A percentile compares a stretch with the other conserved stretches of the same genome.
phyloP scores from a whole-genome alignment of 257 asterid species.

The Rhazya stricta region DNA sequence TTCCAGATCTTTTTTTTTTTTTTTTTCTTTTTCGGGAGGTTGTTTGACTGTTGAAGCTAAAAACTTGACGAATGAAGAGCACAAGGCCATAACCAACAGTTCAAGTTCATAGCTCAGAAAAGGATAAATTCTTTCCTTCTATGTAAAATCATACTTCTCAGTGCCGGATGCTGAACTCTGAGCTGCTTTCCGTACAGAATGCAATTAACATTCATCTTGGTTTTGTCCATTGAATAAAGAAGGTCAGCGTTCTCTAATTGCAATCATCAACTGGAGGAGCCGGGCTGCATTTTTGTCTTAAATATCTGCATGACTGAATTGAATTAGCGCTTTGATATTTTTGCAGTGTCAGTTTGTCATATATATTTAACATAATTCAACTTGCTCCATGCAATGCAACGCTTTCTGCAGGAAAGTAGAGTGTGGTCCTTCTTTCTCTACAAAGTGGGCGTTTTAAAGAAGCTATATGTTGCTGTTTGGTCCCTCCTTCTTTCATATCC shows the following conservation, averaged over 20 bases:
- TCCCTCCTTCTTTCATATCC: slow-evolving; percentile 21
- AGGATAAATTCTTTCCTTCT: background rate
- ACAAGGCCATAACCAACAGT: background rate
- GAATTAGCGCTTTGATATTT: background rate
- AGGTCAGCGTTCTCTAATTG: background rate
- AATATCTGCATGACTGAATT: background rate
- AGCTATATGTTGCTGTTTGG: slow-evolving; percentile 19
- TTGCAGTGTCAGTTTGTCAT: slow-evolving; percentile 4
- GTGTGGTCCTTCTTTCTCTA: slow-evolving; percentile 32
- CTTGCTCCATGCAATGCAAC: slow-evolving; percentile 7
- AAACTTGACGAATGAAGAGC: background rate
- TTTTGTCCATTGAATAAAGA: slow-evolving; percentile 1
- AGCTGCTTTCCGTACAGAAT: background rate
- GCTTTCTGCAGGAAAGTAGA: slow-evolving; percentile 15
- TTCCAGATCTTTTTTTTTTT: too few species aligned
- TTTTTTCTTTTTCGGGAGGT: background rate
- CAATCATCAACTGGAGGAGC: background rate
- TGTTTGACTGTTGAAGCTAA: background rate
- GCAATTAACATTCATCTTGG: background rate
- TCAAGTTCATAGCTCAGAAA: background rate
- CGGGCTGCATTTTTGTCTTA: background rate
- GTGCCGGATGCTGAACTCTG: background rate
- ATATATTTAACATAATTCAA: background rate
- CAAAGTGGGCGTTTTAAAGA: slow-evolving; percentile 21
- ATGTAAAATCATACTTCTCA: background rate